phyloP scores from a whole-genome alignment of 2,329 filamentous ascomycete species.

The Exophiala calicioides region DNA sequence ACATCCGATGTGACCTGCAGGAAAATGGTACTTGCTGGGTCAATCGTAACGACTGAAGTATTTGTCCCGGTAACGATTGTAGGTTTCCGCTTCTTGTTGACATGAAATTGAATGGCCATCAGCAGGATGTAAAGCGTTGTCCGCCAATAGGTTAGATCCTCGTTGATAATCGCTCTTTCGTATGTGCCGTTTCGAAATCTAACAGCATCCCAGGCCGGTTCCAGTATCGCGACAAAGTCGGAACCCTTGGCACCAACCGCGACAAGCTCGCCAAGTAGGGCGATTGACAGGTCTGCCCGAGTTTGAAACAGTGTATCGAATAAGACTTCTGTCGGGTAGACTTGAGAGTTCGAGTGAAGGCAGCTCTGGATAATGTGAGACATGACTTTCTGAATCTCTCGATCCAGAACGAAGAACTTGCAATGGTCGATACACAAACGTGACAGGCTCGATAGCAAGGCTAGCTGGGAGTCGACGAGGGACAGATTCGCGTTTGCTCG shows the following conservation, averaged over 20 bases:
- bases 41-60: slow-evolving; percentile 16
- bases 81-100: slow-evolving; percentile 38
- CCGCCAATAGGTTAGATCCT: slow-evolving; percentile 72
- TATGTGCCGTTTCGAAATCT: slow-evolving; percentile 58
- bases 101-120: slow-evolving; percentile 66
- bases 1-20: slow-evolving; percentile 73
- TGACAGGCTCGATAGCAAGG: slow-evolving; percentile 84
- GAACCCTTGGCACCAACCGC: slow-evolving; percentile 52
- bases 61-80: slow-evolving; percentile 30
- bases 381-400: slow-evolving; percentile 67
- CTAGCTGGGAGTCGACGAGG: slow-evolving; percentile 80
- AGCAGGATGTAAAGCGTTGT: slow-evolving; percentile 82
- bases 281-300: slow-evolving; percentile 77
- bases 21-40: slow-evolving; percentile 40
- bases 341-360: slow-evolving; percentile 72
- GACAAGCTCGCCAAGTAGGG: slow-evolving; percentile 77
- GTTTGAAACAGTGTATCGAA: slow-evolving; percentile 75
- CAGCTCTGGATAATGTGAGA: slow-evolving; percentile 75
- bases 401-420: slow-evolving; percentile 55
- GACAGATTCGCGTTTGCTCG: slow-evolving; percentile 89
- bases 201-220: slow-evolving; percentile 62
- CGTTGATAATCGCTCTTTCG: slow-evolving; percentile 58
- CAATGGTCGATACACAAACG: slow-evolving; percentile 82
- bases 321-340: slow-evolving; percentile 73
- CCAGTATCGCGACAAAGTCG: slow-evolving; percentile 57